Evolutionary conservation across 257 asterid species (phyloP).

Genomic region (Cinchona pubescens): DNA sequence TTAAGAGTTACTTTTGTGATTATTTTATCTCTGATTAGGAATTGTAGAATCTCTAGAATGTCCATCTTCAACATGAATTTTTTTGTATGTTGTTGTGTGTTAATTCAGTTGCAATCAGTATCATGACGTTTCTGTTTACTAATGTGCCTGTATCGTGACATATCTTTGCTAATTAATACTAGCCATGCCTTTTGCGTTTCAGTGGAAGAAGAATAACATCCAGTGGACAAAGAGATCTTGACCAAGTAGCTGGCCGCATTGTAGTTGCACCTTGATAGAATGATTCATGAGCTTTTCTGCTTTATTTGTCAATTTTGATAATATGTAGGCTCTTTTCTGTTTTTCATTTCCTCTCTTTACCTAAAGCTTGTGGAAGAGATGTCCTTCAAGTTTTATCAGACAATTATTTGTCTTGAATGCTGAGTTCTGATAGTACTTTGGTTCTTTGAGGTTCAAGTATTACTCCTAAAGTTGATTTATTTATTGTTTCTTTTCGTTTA

Average conservation of each 20-base stretch:
- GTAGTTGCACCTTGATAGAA: slow-evolving; percentile 45
- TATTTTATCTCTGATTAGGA: neutral
- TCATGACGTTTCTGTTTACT: neutral
- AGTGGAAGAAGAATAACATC: slow-evolving; percentile 87
- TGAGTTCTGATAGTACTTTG: neutral
- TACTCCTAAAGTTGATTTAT: neutral
- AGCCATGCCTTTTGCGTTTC: slow-evolving; percentile 10
- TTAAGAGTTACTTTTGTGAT: neutral
- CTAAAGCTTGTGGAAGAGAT: slow-evolving; percentile 9
- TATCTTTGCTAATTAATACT: neutral
- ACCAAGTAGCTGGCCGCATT: slow-evolving; percentile 80
- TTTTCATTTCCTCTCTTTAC: neutral
- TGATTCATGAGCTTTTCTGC: neutral
- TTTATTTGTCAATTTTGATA: slow-evolving; percentile 19
- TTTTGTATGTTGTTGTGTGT: neutral
- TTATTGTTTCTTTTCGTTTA: neutral
- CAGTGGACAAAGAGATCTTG: slow-evolving; percentile 81
- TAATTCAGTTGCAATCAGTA: neutral
- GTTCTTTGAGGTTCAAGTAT: neutral
- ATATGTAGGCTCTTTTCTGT: slow-evolving; percentile 10
- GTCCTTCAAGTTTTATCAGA: neutral
- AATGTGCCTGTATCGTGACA: neutral
- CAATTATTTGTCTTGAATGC: neutral
- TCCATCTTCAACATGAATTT: too few relatives aligned
- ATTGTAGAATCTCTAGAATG: neutral